Conservation (phyloP, 2,329 filamentous ascomycete species). For the Colletotrichum liaoningense region DNA sequence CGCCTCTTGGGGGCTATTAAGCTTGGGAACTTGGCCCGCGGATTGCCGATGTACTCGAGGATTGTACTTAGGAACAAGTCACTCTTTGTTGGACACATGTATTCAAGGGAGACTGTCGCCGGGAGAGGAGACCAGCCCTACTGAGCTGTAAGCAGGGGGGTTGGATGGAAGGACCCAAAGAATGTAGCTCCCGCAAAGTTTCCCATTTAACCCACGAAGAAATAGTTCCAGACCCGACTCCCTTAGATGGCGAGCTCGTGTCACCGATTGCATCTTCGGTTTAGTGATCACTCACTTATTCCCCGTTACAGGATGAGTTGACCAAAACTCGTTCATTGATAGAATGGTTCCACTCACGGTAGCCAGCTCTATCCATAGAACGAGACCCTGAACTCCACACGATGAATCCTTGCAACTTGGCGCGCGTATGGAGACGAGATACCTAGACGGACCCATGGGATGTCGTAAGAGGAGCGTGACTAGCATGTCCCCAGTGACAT, state of each 20-base stretch:
- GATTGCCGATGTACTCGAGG: background rate
- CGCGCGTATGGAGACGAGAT: background rate
- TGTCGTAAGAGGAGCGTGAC: background rate
- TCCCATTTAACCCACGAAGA: too few relatives aligned
- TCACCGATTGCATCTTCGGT: background rate
- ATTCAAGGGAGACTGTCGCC: too few relatives aligned
- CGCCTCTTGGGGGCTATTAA: background rate
- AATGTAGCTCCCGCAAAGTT: too few relatives aligned
- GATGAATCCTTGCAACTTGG: background rate
- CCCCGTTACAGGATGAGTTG: constrained; percentile 4
- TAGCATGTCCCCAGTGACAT: constrained; percentile 1
- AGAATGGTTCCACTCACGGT: background rate
- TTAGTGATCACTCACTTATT: background rate
- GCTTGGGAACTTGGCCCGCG: background rate
- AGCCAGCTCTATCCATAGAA: background rate
- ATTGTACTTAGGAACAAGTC: background rate
- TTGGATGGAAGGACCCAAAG: too few relatives aligned
- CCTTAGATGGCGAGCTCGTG: background rate
- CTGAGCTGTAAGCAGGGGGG: too few relatives aligned
- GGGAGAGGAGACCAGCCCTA: too few relatives aligned
- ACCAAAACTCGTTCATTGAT: background rate
- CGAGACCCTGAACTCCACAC: background rate
- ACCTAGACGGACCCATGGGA: background rate
- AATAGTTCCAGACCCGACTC: too few relatives aligned
- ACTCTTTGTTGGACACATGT: too few relatives aligned